These are phyloP conservation scores for Stromatinia cepivora DNA, from an alignment of 2,329 filamentous ascomycete species.

Conservation along the genomic window DNA sequence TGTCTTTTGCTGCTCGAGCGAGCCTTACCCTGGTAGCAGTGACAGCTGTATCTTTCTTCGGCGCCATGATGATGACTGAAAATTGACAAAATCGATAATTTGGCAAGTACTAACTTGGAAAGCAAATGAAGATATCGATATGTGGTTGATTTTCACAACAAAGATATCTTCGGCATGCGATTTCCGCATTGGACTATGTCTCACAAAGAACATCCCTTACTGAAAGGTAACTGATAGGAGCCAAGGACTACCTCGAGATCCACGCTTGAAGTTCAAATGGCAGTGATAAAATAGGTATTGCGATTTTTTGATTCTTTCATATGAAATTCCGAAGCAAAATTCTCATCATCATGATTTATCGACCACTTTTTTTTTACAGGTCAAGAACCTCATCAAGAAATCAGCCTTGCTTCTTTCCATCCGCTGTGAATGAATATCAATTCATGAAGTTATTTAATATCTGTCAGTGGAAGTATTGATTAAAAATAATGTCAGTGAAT, in stretches of 20 bases:
- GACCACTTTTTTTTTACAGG: too few relatives aligned
- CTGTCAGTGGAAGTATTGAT: not conserved
- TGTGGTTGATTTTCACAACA: constrained; percentile 1
- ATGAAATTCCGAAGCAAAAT: not conserved
- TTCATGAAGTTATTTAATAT: not conserved
- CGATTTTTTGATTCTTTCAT: not conserved
- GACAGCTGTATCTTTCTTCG: not conserved
- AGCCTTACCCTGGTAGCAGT: not conserved
- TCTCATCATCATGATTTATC: not conserved
- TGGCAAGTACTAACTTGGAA: not conserved
- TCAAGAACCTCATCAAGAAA: not conserved
- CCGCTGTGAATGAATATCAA: not conserved
- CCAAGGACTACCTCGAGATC: not conserved
- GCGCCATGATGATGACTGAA: constrained; percentile 1
- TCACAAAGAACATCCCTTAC: constrained; percentile 18
- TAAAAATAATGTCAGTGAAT: not conserved
- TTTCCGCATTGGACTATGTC: constrained; percentile 14
- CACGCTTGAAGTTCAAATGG: not conserved
- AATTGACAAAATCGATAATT: not conserved
- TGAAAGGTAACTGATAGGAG: not conserved
- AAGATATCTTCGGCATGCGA: constrained; percentile 21
- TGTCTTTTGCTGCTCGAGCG: constrained; percentile 16
- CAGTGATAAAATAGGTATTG: not conserved
- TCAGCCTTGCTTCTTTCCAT: not conserved
- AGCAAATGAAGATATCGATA: not conserved